Conservation (phyloP, 1,284 basidiomycete species). For the Microbotryum scabiosae region DNA sequence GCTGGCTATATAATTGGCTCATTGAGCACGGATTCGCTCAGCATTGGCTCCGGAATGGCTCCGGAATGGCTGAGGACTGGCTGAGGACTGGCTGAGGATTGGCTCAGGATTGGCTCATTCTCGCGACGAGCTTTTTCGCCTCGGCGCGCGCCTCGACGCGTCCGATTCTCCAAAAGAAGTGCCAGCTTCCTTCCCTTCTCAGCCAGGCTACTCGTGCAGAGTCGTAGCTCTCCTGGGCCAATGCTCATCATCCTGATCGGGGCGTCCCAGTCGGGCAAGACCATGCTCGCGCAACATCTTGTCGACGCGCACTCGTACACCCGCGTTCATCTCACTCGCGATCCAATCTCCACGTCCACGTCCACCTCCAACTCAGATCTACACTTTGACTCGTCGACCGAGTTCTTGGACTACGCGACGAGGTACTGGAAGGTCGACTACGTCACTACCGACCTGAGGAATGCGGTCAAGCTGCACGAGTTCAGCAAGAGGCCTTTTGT, state of each 20-base stretch:
- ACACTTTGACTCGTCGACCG: constrained; percentile 49
- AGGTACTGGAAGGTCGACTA: constrained; percentile 69
- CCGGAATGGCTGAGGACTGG: no score
- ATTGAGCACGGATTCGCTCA: no score
- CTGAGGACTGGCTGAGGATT: no score
- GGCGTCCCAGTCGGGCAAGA: constrained; percentile 70
- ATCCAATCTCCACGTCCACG: background rate
- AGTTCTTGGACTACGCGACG: constrained; percentile 69
- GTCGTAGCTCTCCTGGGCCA: background rate
- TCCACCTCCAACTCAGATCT: constrained; percentile 5
- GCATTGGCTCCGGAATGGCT: no score
- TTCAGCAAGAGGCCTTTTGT: constrained; percentile 88
- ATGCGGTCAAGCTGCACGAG: constrained; percentile 50
- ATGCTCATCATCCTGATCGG: constrained; percentile 85
- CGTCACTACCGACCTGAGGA: constrained; percentile 67
- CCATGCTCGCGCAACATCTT: constrained; percentile 65
- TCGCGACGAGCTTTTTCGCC: no score
- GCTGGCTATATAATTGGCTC: no score
- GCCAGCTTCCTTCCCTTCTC: background rate
- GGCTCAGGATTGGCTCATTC: no score
- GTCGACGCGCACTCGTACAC: constrained; percentile 46
- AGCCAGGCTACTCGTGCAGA: background rate
- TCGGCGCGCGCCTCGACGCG: no score
- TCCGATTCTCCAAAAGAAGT: background rate
- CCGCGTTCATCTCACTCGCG: constrained; percentile 38